These are phyloP conservation scores for Eucalyptus sp. DNA, from an alignment of 345 rosid species.

Conservation along the genomic window DNA sequence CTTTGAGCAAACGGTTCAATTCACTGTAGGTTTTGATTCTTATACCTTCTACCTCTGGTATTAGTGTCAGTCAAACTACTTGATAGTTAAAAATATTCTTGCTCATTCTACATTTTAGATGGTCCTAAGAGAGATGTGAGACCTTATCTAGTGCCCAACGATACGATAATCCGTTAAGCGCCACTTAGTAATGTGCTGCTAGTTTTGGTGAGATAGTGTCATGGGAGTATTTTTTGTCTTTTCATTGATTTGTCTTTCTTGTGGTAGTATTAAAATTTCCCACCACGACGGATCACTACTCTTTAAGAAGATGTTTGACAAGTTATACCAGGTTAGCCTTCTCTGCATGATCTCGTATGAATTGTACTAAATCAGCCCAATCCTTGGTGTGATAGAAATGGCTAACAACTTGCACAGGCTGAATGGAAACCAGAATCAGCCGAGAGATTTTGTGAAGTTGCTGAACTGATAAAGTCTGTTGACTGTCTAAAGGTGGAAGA, in stretches of 20 bases:
- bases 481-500: constrained; percentile 54
- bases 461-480: constrained; percentile 50
- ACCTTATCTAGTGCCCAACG: background rate
- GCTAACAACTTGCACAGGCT: constrained; percentile 23
- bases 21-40: background rate
- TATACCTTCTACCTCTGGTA: background rate
- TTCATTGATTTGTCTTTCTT: background rate
- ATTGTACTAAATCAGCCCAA: background rate
- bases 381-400: background rate
- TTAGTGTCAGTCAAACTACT: background rate
- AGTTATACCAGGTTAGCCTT: constrained; percentile 66
- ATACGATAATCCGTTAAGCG: background rate
- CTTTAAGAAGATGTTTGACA: constrained; percentile 76
- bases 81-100: background rate
- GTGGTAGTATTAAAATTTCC: constrained; percentile 73
- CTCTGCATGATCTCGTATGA: background rate
- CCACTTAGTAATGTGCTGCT: background rate
- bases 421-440: constrained; percentile 90
- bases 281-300: constrained; percentile 58
- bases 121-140: background rate
- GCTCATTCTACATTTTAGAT: background rate
- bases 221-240: background rate
- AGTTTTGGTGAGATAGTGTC: background rate
- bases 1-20: background rate
- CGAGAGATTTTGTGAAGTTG: constrained; percentile 57